Percentiles rank a stretch among this genome's conserved stretches.
Conservation (phyloP, 2,329 filamentous ascomycete species). For the Lachnellula subtilissima region DNA sequence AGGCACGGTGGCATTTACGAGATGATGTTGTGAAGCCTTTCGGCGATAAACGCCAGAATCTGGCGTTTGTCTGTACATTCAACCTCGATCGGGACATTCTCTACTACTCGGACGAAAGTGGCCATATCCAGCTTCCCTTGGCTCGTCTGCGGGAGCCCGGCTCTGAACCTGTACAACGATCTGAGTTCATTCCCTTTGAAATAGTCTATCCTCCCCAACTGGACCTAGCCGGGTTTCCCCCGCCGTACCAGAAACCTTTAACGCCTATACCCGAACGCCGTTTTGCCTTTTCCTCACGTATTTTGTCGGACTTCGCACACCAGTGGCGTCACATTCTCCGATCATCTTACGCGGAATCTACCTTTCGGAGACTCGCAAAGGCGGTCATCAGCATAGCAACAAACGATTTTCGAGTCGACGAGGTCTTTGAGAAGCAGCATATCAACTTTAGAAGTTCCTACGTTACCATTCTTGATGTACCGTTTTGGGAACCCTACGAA, state of each 20-base stretch:
- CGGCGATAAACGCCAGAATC: conserved; percentile 10
- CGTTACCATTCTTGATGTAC: conserved; percentile 5
- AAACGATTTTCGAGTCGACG: conserved; percentile 8
- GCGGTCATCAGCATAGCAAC: conserved; percentile 10
- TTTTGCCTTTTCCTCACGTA: conserved; percentile 4
- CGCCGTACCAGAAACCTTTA: conserved; percentile 4
- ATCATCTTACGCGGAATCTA: conserved; percentile 6
- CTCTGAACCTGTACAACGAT: background rate
- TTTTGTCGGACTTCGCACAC: conserved; percentile 10
- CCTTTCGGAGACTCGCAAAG: conserved; percentile 11
- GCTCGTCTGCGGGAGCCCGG: background rate
- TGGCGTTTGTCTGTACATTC: conserved; percentile 7
- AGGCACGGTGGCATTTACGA: conserved; percentile 1
- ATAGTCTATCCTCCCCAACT: background rate
- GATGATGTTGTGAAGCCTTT: conserved; percentile 12
- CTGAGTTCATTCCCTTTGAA: conserved; percentile 3
- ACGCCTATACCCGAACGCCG: background rate
- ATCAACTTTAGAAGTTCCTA: conserved; percentile 1
- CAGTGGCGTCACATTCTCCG: conserved; percentile 17
- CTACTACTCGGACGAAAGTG: background rate
- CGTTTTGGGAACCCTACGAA: conserved; percentile 5
- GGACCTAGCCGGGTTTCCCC: conserved; percentile 2
- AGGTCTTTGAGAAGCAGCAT: conserved; percentile 1
- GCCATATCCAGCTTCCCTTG: conserved; percentile 1
- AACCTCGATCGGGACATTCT: conserved; percentile 10